phyloP scores from a whole-genome alignment of 1,139 yeast species.

The Citeromyces siamensis region DNA sequence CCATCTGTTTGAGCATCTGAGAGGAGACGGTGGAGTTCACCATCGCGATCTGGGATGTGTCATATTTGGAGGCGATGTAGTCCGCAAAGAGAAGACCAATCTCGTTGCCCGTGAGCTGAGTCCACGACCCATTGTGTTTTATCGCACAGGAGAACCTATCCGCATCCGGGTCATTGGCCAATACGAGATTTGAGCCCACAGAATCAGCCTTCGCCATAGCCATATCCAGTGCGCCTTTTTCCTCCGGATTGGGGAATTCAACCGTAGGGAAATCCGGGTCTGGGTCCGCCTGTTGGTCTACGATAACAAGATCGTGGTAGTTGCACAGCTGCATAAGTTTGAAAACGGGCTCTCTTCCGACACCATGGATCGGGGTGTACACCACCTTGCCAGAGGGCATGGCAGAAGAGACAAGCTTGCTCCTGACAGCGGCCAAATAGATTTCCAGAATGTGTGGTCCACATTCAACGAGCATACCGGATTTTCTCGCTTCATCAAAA shows the following conservation, averaged over 20 bases:
- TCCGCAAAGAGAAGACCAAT: constrained; percentile 78
- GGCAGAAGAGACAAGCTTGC: constrained; percentile 16
- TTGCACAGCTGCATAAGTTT: constrained; percentile 9
- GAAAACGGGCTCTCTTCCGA: constrained; percentile 47
- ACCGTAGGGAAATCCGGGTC: constrained; percentile 86
- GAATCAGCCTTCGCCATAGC: constrained; percentile 51
- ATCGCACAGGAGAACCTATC: constrained; percentile 80
- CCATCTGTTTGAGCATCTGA: constrained; percentile 65
- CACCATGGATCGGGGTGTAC: constrained; percentile 95
- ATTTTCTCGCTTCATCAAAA: constrained; percentile 14
- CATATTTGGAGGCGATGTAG: constrained; percentile 27
- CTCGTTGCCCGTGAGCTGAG: constrained; percentile 84
- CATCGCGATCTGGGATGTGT: constrained; percentile 34
- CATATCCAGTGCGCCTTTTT: constrained; percentile 73
- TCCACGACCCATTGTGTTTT: constrained; percentile 41
- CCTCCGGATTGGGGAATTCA: constrained; percentile 91
- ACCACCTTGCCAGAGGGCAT: constrained; percentile 34
- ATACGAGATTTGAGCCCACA: constrained; percentile 35
- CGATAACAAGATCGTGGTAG: constrained; percentile 18
- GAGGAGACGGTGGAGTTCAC: constrained; percentile 89
- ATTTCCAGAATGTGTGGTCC: constrained; percentile 16
- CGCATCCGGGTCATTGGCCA: constrained; percentile 96
- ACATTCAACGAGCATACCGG: constrained; percentile 10
- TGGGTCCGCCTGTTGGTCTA: constrained; percentile 53
- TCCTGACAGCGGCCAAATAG: constrained; percentile 24